These are phyloP conservation scores for Nakazawaea molendinolei DNA, from an alignment of 805 yeast genomes.

Conservation along the genomic window DNA sequence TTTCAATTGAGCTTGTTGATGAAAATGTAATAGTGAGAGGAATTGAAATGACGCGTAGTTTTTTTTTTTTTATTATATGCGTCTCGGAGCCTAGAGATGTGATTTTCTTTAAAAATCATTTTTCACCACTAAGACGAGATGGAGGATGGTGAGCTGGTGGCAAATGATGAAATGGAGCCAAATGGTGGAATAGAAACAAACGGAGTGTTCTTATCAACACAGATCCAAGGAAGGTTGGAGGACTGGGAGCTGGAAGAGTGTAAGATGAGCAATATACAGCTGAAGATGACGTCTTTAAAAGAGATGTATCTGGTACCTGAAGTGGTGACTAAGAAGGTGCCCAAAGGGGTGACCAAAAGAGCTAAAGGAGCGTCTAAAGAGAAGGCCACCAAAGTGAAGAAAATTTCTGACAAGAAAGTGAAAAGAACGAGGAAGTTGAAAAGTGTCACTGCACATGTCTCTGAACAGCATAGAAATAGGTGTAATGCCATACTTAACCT, in stretches of 20 bases:
- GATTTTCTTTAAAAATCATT: too few species aligned
- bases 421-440: constrained; percentile 13
- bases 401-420: constrained; percentile 1
- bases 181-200: background rate
- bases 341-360: too few species aligned
- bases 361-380: too few species aligned
- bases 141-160: too few species aligned
- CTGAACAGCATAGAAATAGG: constrained; percentile 15
- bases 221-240: constrained; percentile 11
- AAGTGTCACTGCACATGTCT: constrained; percentile 20
- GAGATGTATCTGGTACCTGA: background rate
- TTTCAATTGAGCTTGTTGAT: too few species aligned
- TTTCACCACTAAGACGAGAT: too few species aligned
- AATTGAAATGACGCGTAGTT: background rate
- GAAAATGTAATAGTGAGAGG: background rate
- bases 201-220: constrained; percentile 9
- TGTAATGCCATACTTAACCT: constrained; percentile 18
- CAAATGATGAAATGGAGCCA: background rate
- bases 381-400: background rate
- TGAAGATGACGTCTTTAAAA: background rate
- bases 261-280: too few species aligned
- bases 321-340: background rate
- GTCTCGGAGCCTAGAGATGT: too few species aligned
- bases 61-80: background rate
- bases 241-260: constrained; percentile 8